Evolutionary conservation across 768 basidiomycete species (phyloP), one percentile per base, ranked within the genome.

Genomic region (Auriscalpium orientale): DNA sequence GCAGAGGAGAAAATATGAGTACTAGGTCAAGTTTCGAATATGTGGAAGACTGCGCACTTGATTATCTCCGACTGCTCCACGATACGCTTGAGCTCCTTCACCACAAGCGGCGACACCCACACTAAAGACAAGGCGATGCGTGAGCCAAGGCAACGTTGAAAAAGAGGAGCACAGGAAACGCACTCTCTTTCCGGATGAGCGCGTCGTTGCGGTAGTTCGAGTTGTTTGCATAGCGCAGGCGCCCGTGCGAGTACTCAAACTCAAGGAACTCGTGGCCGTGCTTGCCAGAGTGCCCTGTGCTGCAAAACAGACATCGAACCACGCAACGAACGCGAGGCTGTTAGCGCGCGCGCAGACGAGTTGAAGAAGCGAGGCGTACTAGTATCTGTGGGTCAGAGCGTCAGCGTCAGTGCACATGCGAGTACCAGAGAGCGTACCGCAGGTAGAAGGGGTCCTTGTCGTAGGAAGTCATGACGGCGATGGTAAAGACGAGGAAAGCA

Each of bases 201-300:
- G 87, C 89, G 74, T 99, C 97, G 65, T 98, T 98, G 35, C 97
- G 77, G 74, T 99, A 99, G 73, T 99, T 99, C 10, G 95, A 98
- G 78, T 98, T 98, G 78, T 98, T 95, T 59, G 97, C 97, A 70
- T 98, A 99, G 62, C 97, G 83, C 54, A 98, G 80, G 62, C 95
- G 87, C 40, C 95, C 95, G 75, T 95, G 91, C 13, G 91, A 89
- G 75, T 98, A 98, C 71, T 98, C 95, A 65, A 98, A 99, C 70
- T 99, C 95, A 47, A 99, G 79, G 70, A 98, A 98, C 70, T 97
- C 94, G 74, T 97, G 94, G 20, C 93, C 95, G 65, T 95, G 94
- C 70, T 94, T 94, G 58, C 95, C 95, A 65, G 93, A 95, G 72
- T 99, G 95, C n/a, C 97, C 95, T 34, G 95, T 95, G 71, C 91